Percentiles rank a stretch among this genome's conserved stretches.
Evolutionary conservation across 2,329 filamentous ascomycete species (phyloP).

Genomic region (Epichloe sp.): DNA sequence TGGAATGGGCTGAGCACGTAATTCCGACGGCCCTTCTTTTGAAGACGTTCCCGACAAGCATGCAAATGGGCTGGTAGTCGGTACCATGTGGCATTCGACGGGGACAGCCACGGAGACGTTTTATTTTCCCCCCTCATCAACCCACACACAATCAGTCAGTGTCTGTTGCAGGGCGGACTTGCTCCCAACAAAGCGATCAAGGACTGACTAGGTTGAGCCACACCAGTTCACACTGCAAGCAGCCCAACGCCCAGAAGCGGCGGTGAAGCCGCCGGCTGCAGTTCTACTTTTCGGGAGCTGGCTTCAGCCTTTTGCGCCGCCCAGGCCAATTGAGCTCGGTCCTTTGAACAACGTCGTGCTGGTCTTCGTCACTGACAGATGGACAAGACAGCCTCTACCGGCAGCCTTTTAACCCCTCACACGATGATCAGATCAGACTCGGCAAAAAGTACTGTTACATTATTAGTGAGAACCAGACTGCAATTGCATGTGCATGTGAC

Average conservation of each 20-base stretch:
- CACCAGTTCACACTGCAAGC: neutral
- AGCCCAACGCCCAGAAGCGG: neutral
- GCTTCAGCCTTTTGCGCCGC: neutral
- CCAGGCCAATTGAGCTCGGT: neutral
- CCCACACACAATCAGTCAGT: no score
- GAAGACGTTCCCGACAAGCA: no score
- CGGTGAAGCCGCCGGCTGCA: conserved; percentile 5
- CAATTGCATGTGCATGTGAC: neutral
- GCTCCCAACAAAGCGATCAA: neutral
- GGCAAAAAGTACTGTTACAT: neutral
- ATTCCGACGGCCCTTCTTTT: no score
- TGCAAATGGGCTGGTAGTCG: no score
- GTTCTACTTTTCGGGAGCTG: neutral
- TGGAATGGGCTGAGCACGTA: no score
- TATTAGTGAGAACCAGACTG: neutral
- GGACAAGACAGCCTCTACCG: no score
- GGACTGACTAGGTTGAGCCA: neutral
- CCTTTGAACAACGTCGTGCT: neutral
- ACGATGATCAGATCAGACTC: neutral
- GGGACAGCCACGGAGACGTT: no score
- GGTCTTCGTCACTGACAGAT: neutral
- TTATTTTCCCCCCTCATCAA: no score
- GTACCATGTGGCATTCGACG: no score
- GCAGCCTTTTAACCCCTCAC: no score
- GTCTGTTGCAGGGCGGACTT: neutral